Base-by-base conservation (phyloP, 805 yeast genomes). In the Zygotorulaspora florentina region DNA sequence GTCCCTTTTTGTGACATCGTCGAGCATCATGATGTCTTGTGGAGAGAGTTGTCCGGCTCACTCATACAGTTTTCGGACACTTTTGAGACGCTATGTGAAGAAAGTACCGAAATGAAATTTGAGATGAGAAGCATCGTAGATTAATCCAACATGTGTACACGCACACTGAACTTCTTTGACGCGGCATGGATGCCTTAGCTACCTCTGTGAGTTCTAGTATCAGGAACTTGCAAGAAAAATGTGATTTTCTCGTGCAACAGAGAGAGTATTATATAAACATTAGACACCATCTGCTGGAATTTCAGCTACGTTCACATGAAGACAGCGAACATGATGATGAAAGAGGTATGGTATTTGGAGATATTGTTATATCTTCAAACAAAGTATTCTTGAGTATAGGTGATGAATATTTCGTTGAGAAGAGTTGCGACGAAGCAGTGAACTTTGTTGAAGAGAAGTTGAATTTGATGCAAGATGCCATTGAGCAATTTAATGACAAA, bases 401-500 rank as follows among this genome's bases (percentile, higher is more conserved):
- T 3, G 58, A 61, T 36, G 70, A 66, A 23, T 63, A 61, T 37
- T 66, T 53, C 46, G 53, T 65, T 12, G 64, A 64, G 40, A 64
- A 59, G 36, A 43, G 48, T 2, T 43, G 35, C 20, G 53, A 47
- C 3, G 65, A 63, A 36, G 56, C 57, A 10, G 35, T 58, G 10
- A 48, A 40, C 3, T 64, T 59, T 51, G 52, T 61, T 15, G 46
- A 57, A 15, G 57, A 55, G 27, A 56, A 62, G 46, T 40, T 61
- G 16, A 33, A 26, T 10, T 43, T 63, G 6, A 61, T 75, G 17
- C 58, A 60, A 2, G 62, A 62, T n/a, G 74, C 77, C 1, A 64
- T 75, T 2, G 53, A 50, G 8, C 74, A 74, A 45, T 70, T 77
- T 40, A 58, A 64, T 6, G 40, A 25, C 1, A 72, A 71, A 44